Conservation (phyloP, 1,284 basidiomycete species). For the Ceratobasidium sp. region DNA sequence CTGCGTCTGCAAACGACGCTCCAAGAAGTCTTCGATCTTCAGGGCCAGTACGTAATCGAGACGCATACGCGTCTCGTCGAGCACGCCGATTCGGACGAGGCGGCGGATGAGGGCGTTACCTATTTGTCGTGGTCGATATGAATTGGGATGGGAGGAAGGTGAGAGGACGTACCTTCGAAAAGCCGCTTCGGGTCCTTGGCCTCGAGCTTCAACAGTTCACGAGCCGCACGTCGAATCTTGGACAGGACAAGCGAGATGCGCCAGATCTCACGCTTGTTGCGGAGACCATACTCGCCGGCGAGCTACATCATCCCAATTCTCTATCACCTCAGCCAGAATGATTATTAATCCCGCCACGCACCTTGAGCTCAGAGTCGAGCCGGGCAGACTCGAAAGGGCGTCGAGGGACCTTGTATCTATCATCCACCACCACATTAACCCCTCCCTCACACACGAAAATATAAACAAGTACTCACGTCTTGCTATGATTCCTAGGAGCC, state of each 20-base stretch:
- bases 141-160: not conserved
- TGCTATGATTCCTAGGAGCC: slow-evolving; percentile 89
- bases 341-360: slow-evolving; percentile 56
- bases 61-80: slow-evolving; percentile 99
- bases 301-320: slow-evolving; percentile 67
- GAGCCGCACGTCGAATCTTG: slow-evolving; percentile 99
- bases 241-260: slow-evolving; percentile 98
- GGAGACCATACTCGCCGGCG: slow-evolving; percentile 99
- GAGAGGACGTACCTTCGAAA: slow-evolving; percentile 78
- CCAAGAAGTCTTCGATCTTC: slow-evolving; percentile 99
- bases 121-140: slow-evolving; percentile 10
- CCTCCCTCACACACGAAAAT: no score
- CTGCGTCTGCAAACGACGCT: slow-evolving; percentile 98
- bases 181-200: slow-evolving; percentile 99
- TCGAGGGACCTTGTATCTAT: slow-evolving; percentile 97
- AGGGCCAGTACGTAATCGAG: slow-evolving; percentile 99
- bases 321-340: not conserved
- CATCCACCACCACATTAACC: slow-evolving; percentile 50
- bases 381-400: slow-evolving; percentile 97
- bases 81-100: slow-evolving; percentile 99
- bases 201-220: slow-evolving; percentile 99
- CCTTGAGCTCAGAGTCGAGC: slow-evolving; percentile 99
- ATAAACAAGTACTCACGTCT: slow-evolving; percentile 75
- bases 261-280: slow-evolving; percentile 99
- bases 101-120: slow-evolving; percentile 99